These are phyloP conservation scores for Sisymbrium irio DNA, from an alignment of 345 rosid genomes.

Conservation along the genomic window DNA sequence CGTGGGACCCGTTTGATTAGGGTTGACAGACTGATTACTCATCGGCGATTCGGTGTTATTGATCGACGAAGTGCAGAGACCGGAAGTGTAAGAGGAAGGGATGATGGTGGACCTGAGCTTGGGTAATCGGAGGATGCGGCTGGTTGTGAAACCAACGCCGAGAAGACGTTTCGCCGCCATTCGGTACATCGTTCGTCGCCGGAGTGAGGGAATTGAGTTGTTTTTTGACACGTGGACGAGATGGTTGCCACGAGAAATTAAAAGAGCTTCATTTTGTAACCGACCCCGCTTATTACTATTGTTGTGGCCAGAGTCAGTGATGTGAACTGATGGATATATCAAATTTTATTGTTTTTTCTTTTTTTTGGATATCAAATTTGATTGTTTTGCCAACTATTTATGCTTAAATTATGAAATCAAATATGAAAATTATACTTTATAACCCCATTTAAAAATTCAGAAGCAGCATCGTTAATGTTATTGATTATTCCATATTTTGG, in stretches of 20 bases:
- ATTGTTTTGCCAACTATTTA: too few relatives aligned
- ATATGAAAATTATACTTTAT: too few relatives aligned
- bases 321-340: too few relatives aligned
- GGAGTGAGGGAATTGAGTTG: background rate
- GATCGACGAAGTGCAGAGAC: constrained; percentile 39
- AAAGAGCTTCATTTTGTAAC: constrained; percentile 17
- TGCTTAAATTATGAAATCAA: too few relatives aligned
- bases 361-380: too few relatives aligned
- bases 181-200: constrained; percentile 49
- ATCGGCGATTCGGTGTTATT: constrained; percentile 33
- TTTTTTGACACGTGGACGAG: constrained; percentile 21
- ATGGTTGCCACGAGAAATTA: constrained; percentile 17
- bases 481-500: too few relatives aligned
- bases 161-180: constrained; percentile 59
- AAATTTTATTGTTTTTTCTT: too few relatives aligned
- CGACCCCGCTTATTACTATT: background rate
- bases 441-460: too few relatives aligned
- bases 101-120: constrained; percentile 17
- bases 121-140: constrained; percentile 32
- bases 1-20: constrained; percentile 36
- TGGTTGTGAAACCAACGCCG: constrained; percentile 10
- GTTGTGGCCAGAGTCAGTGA: background rate
- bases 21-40: constrained; percentile 13
- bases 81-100: constrained; percentile 29
- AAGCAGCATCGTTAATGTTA: too few relatives aligned